Evolutionary conservation across 208 protist genomes (phyloP).

Genomic region (Crithidia sp.): DNA sequence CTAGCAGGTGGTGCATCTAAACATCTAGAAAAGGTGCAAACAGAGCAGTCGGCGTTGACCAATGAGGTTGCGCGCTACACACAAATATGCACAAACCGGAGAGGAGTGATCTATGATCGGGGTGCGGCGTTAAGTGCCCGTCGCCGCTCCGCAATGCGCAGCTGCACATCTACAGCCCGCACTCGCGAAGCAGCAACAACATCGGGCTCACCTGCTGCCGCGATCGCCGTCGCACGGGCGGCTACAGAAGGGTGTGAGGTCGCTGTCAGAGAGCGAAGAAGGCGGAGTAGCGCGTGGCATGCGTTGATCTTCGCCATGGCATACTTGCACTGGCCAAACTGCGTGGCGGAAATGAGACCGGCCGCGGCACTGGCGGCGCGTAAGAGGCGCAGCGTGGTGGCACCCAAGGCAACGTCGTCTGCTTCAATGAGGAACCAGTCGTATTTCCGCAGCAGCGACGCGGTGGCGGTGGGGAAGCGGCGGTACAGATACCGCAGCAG

Average conservation of each 20-base stretch:
- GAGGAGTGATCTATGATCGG: neutral
- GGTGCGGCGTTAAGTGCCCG: slow-evolving; percentile 1
- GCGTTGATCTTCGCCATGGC: slow-evolving; percentile 44
- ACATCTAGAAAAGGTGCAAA: too few species aligned
- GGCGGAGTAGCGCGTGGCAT: slow-evolving; percentile 40
- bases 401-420: slow-evolving; percentile 33
- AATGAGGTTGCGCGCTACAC: too few species aligned
- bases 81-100: too few species aligned
- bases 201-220: neutral
- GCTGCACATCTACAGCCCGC: neutral
- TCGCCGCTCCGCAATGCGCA: neutral
- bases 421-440: slow-evolving; percentile 60
- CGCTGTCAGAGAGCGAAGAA: slow-evolving; percentile 16
- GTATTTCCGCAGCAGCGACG: slow-evolving; percentile 37
- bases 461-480: slow-evolving; percentile 34
- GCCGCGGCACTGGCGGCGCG: slow-evolving; percentile 12
- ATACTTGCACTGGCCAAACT: slow-evolving; percentile 48
- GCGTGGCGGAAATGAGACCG: slow-evolving; percentile 28
- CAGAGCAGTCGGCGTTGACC: too few species aligned
- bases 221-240: neutral
- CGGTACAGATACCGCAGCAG: slow-evolving; percentile 57
- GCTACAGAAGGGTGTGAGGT: neutral
- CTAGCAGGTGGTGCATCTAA: too few species aligned
- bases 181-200: neutral
- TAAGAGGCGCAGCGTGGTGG: slow-evolving; percentile 36